phyloP scores from a whole-genome alignment of 2,329 filamentous ascomycete species.

The Microthyrium microscopicum region DNA sequence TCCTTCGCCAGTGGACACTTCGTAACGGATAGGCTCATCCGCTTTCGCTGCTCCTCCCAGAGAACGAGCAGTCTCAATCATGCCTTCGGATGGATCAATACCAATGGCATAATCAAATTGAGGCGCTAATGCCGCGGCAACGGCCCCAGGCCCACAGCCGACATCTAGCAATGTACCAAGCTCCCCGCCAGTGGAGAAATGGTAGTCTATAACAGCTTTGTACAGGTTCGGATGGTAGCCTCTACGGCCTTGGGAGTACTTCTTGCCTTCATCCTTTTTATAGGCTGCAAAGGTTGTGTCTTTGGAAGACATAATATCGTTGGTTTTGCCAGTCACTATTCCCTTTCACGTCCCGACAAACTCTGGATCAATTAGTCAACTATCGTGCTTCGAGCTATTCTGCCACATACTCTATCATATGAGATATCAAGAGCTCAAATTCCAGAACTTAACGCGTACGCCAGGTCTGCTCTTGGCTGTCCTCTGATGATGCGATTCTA shows the following conservation, averaged over 20 bases:
- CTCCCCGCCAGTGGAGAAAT: slow-evolving; percentile 29
- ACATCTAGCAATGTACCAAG: slow-evolving; percentile 33
- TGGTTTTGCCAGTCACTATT: too few relatives aligned
- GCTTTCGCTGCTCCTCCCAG: slow-evolving; percentile 17
- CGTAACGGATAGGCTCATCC: slow-evolving; percentile 23
- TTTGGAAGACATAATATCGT: too few relatives aligned
- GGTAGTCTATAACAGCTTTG: slow-evolving; percentile 28
- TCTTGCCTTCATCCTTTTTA: slow-evolving; percentile 25
- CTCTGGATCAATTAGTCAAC: too few relatives aligned
- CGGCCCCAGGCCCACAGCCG: slow-evolving; percentile 40
- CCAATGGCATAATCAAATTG: slow-evolving; percentile 32
- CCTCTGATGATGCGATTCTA: too few relatives aligned
- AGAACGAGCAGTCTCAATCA: slow-evolving; percentile 32
- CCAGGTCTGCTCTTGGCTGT: too few relatives aligned
- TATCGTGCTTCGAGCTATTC: too few relatives aligned
- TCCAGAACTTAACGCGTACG: too few relatives aligned
- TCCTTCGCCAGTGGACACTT: slow-evolving; percentile 28
- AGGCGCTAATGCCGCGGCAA: slow-evolving; percentile 27
- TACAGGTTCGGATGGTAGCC: slow-evolving; percentile 33
- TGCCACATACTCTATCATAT: too few relatives aligned
- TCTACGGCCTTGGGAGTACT: slow-evolving; percentile 27
- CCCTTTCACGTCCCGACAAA: too few relatives aligned
- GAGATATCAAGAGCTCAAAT: too few relatives aligned
- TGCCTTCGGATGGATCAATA: slow-evolving; percentile 34
- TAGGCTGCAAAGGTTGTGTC: slow-evolving; percentile 29